A percentile compares a stretch with the other conserved stretches of the same genome.
Conservation (phyloP, 768 basidiomycete genomes). For the Macrolepiota fuliginosa region DNA sequence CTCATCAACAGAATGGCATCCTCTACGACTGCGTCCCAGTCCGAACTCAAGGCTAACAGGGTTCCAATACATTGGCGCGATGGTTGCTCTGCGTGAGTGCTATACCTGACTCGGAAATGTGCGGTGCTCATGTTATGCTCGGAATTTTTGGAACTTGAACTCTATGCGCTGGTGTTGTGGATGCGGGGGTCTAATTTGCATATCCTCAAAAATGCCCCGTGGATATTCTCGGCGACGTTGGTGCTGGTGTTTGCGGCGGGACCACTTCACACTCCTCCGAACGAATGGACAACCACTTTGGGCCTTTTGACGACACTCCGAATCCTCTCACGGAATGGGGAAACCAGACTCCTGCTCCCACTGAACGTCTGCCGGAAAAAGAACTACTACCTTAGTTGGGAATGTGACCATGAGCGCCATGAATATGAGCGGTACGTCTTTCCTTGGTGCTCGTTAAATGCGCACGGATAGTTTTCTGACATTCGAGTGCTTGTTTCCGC, state of each 20-base stretch:
- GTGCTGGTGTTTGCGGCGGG: not conserved
- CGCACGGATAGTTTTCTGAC: not conserved
- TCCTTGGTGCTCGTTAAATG: not conserved
- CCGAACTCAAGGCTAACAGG: slow-evolving; percentile 70
- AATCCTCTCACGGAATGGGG: not conserved
- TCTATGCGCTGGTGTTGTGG: not conserved
- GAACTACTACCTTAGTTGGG: slow-evolving; percentile 83
- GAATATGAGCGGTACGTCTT: slow-evolving; percentile 76
- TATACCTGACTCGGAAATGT: not conserved
- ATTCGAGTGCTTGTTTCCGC: not conserved
- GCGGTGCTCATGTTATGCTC: slow-evolving; percentile 2
- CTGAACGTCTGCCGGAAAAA: slow-evolving; percentile 84
- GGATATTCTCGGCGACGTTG: not conserved
- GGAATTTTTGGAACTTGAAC: not conserved
- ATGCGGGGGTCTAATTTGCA: not conserved
- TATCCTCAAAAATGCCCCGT: not conserved
- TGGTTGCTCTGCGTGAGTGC: slow-evolving; percentile 83
- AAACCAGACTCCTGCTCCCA: slow-evolving; percentile 76
- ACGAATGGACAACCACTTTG: not conserved
- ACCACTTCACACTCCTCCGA: not conserved
- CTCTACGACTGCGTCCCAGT: slow-evolving; percentile 77
- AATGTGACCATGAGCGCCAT: slow-evolving; percentile 87
- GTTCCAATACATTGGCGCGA: slow-evolving; percentile 88
- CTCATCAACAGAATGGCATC: slow-evolving; percentile 50
- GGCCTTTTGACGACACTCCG: not conserved